Evolutionary conservation across 1,284 basidiomycete genomes (phyloP), one percentile per base, ranked within the genome.

Genomic region (Leccinum pachyderme): DNA sequence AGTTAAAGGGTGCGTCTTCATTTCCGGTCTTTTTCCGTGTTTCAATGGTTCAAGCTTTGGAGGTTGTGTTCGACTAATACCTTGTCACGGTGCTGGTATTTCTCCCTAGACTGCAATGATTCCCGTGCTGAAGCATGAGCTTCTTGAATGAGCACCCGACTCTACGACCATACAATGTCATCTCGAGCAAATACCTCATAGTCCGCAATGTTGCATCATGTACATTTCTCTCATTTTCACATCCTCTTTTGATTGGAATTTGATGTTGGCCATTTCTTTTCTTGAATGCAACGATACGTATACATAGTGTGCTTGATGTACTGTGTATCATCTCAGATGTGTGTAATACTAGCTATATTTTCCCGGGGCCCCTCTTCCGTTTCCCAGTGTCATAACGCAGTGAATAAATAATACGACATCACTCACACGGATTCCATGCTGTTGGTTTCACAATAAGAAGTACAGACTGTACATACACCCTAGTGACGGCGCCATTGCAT

Each of bases 1-100:
- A 52, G 5, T 7, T 54, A 28, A 55, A 55, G 18, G 54, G 51
- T 55, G 28, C 22, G 49, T 32, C n/a, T 15, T 18, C 27, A 15
- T 32, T 22, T 41, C 39, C 13, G 0, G 5, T 39, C 31, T 29
- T 4, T 28, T n/a, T 15, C 27, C 22, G 13, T n/a, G 15, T 22
- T 35, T 12, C 18, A 9, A 11, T 33, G 25, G 18, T 41, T 12
- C 6, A n/a, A n/a, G n/a, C n/a, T 41, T 12, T 41, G 18, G 39
- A 41, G 11, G 39, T 11, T 3, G n/a, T 22, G 39, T 22, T 22
- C 5, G 39, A 22, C 39, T 41, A 11, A 41, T 7, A n/a, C n/a
- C 0, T 7, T 43, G 25, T 28, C 13, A n/a, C n/a, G n/a, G n/a
- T 27, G n/a, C 6, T 28, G 22, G 1, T 9, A 5, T 7, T n/a